phyloP scores from a whole-genome alignment of 352 stramenopile species.

The Globisporangium spiculum region DNA sequence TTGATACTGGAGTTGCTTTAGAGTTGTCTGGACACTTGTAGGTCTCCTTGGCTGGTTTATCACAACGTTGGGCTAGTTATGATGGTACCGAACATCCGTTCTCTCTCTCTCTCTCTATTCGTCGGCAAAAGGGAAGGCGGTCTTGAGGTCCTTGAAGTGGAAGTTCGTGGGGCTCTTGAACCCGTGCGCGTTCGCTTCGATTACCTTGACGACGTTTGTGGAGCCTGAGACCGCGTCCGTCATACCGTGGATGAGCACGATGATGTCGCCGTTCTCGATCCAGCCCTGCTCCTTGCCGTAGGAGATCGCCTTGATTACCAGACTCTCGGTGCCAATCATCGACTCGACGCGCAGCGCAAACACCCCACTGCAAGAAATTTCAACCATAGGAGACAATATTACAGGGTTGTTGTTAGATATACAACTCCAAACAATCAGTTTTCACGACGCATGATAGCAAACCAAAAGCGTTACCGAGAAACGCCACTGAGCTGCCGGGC shows the following conservation, averaged over 20 bases:
- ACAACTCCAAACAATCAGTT: background rate
- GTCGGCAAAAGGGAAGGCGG: conserved; percentile 16
- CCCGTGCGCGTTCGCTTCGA: conserved; percentile 63
- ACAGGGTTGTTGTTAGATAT: background rate
- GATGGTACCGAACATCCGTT: background rate
- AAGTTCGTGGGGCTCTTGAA: conserved; percentile 73
- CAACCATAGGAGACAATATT: background rate
- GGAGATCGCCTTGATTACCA: conserved; percentile 85
- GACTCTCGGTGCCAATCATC: conserved; percentile 81
- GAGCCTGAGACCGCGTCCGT: conserved; percentile 76
- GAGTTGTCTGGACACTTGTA: background rate
- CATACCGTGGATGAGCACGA: conserved; percentile 89
- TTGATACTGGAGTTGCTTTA: background rate
- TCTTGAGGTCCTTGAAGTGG: conserved; percentile 55
- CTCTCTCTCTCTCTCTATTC: background rate
- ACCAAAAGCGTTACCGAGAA: conserved; percentile 47
- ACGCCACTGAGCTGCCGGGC: conserved; percentile 75
- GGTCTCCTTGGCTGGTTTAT: background rate
- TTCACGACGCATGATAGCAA: background rate
- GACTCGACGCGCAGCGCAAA: conserved; percentile 62
- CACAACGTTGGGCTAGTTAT: background rate
- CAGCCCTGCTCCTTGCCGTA: conserved; percentile 78
- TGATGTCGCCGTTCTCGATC: conserved; percentile 81
- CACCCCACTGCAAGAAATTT: conserved; percentile 44
- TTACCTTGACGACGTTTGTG: conserved; percentile 90